Conservation (phyloP, 2,329 filamentous ascomycete species). For the Aspergillus niger region DNA sequence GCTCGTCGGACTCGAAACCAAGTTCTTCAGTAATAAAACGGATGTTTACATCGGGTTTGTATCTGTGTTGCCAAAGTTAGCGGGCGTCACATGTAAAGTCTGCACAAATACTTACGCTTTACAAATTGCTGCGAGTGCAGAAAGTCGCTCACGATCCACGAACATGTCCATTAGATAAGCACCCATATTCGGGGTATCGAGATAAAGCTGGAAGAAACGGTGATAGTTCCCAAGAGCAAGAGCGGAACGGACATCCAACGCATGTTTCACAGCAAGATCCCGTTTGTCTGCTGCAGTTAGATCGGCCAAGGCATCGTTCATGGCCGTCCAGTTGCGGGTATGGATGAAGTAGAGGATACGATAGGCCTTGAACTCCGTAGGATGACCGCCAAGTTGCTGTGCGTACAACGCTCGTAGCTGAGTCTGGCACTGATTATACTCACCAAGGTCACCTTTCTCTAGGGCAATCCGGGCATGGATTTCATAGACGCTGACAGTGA, state of each 20-base stretch:
- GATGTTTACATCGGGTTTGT: slow-evolving; percentile 85
- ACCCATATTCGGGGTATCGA: slow-evolving; percentile 94
- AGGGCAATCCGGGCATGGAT: slow-evolving; percentile 96
- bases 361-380: slow-evolving; percentile 97
- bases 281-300: slow-evolving; percentile 97
- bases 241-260: slow-evolving; percentile 85
- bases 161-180: slow-evolving; percentile 99
- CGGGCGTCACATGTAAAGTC: slow-evolving; percentile 9
- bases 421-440: slow-evolving; percentile 99
- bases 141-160: slow-evolving; percentile 86
- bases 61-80: slow-evolving; percentile 64
- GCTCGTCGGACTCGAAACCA: slow-evolving; percentile 88
- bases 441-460: slow-evolving; percentile 98
- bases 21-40: slow-evolving; percentile 95
- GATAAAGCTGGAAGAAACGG: slow-evolving; percentile 94
- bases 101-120: slow-evolving; percentile 72
- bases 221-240: slow-evolving; percentile 95
- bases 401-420: slow-evolving; percentile 91
- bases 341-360: slow-evolving; percentile 99
- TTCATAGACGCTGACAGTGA: slow-evolving; percentile 95
- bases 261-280: slow-evolving; percentile 82
- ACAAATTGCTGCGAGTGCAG: slow-evolving; percentile 88
- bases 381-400: slow-evolving; percentile 82
- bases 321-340: slow-evolving; percentile 94
- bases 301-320: slow-evolving; percentile 98